These are phyloP conservation scores for Meripilus lineatus DNA, from an alignment of 1,284 basidiomycete species.

Conservation along the genomic window DNA sequence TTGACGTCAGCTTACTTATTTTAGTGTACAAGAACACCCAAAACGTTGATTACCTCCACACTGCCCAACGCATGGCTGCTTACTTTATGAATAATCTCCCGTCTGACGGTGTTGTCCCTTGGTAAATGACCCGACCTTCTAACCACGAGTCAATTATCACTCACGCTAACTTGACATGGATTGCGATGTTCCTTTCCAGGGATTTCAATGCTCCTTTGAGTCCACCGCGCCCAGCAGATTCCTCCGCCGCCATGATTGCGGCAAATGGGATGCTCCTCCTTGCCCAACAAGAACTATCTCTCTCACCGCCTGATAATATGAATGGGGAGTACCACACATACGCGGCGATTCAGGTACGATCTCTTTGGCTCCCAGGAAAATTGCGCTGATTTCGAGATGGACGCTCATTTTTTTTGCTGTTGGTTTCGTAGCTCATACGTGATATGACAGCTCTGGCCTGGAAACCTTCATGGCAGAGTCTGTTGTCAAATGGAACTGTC, in stretches of 20 bases:
- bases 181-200: neutral
- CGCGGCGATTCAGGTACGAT: conserved; percentile 42
- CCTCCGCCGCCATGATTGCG: conserved; percentile 60
- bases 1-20: neutral
- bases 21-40: conserved; percentile 56
- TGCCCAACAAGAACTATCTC: conserved; percentile 42
- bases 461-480: conserved; percentile 53
- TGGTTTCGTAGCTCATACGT: conserved; percentile 39
- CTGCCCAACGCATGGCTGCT: conserved; percentile 48
- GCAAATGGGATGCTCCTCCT: conserved; percentile 55
- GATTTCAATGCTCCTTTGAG: conserved; percentile 62
- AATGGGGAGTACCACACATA: conserved; percentile 38
- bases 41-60: conserved; percentile 48
- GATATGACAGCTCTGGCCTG: conserved; percentile 50
- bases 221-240: conserved; percentile 56
- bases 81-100: conserved; percentile 60
- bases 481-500: conserved; percentile 65
- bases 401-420: neutral
- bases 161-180: neutral
- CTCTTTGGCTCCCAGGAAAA: neutral
- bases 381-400: neutral
- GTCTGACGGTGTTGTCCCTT: conserved; percentile 54
- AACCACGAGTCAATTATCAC: neutral
- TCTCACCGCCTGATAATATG: conserved; percentile 26
- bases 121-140: conserved; percentile 32